Base-by-base conservation (phyloP, 495 filamentous ascomycete species). In the Bacidia gigantensis region DNA sequence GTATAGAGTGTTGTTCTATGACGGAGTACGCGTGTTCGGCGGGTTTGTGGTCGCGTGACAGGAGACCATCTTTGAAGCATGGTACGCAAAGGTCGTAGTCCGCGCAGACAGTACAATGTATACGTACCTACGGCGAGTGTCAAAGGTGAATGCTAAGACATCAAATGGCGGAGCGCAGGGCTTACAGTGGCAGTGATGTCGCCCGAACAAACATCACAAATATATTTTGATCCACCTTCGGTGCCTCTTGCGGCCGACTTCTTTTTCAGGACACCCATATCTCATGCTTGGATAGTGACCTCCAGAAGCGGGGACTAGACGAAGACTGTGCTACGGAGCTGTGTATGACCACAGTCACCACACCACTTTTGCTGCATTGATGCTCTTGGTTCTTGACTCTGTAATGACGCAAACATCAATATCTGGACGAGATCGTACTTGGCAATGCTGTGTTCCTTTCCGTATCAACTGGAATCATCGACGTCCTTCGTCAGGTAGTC, bases 81-180 rank as follows among this genome's bases (percentile, higher is more conserved):
- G 84, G 81, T 22, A 99, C 92, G 64, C 92, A 99, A 52, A 97
- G 82, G 61, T 99, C 93, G 64, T 96, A 99, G 58, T 97, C 92
- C 62, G 79, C 83, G 66, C 92, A 98, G 52, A 73, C 71, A 49
- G 71, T 73, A 60, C 92, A 98, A 53, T 89, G 78, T 65, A 98
- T 95, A 35, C 92, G 88, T 46, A 97, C 89, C 89, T 96, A 63
- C 5, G 25, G 32, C 18, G 5, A 44, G 22, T 35, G 23, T 29
- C 21, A 51, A 17, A 5, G 12, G 25, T n/a, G 26, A 42, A 38
- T 26, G 38, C 44, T 10, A 44, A 26, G 53, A 45, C 40, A 21
- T 38, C 29, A 11, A n/a, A 24, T 7, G 7, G 14, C 5, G 29
- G 14, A 35, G 29, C 29, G 29, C 25, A n/a, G 55, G 44, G 68